Conservation (phyloP, 2,329 filamentous ascomycete genomes). For the Ustilaginoidea virens region DNA sequence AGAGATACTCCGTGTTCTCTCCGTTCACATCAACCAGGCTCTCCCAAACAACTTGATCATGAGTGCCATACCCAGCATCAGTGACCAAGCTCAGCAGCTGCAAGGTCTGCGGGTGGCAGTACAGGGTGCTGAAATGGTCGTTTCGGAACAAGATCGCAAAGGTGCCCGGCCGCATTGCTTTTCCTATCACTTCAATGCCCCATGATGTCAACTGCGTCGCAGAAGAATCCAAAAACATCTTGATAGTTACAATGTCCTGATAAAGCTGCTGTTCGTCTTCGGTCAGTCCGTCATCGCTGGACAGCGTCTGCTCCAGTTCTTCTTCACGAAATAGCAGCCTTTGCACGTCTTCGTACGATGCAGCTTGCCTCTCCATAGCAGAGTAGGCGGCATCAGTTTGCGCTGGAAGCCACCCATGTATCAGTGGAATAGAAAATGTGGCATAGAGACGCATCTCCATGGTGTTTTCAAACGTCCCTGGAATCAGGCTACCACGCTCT, state of each 20-base stretch:
- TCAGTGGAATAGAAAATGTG: constrained; percentile 73
- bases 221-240: constrained; percentile 62
- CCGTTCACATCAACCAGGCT: constrained; percentile 80
- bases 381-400: constrained; percentile 47
- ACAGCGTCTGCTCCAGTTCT: constrained; percentile 68
- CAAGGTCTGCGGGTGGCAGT: constrained; percentile 66
- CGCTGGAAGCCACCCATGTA: constrained; percentile 86
- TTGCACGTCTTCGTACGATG: constrained; percentile 84
- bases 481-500: constrained; percentile 31
- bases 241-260: constrained; percentile 72
- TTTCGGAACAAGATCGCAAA: constrained; percentile 91
- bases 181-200: constrained; percentile 61
- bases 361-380: constrained; percentile 59
- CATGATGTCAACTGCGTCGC: constrained; percentile 77
- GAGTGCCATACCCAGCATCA: constrained; percentile 74
- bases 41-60: constrained; percentile 94
- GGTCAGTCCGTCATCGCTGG: constrained; percentile 34
- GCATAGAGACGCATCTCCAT: constrained; percentile 82
- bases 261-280: constrained; percentile 64
- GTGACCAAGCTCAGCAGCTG: constrained; percentile 77
- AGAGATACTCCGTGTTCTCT: constrained; percentile 66
- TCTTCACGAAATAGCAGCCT: constrained; percentile 79
- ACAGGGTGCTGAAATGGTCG: constrained; percentile 90
- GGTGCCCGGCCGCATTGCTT: constrained; percentile 56
- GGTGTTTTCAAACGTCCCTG: constrained; percentile 75